Percentiles rank a stretch among this genome's conserved stretches.
Conservation (phyloP, 495 filamentous ascomycete species). For the Tuber melanosporum region DNA sequence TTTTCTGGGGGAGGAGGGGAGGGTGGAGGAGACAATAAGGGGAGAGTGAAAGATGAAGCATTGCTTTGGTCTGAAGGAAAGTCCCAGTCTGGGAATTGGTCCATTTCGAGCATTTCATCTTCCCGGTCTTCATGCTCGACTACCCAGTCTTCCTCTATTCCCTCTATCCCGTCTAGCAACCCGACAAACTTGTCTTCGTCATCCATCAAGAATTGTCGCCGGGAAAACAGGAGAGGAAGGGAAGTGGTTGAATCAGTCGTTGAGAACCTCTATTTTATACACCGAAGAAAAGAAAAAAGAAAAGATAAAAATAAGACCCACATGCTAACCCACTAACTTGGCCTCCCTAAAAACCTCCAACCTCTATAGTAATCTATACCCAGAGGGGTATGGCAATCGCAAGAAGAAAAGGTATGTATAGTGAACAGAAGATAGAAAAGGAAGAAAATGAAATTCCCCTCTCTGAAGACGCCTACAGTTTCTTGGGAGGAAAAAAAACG, state of each 20-base stretch:
- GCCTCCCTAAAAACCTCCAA: neutral
- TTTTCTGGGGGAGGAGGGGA: neutral
- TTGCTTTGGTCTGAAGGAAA: neutral
- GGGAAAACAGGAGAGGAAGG: neutral
- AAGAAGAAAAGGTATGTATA: slow-evolving; percentile 8
- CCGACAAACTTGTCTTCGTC: neutral
- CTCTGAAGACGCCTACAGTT: neutral
- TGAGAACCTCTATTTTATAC: neutral
- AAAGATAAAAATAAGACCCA: neutral
- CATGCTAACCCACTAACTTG: neutral
- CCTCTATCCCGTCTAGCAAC: neutral
- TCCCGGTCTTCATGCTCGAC: neutral
- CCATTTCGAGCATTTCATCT: neutral
- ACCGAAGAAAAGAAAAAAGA: neutral
- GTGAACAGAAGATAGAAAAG: slow-evolving; percentile 4
- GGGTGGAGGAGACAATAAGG: neutral
- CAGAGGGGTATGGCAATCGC: neutral
- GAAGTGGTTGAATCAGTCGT: neutral
- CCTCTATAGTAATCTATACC: neutral
- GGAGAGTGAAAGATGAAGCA: neutral
- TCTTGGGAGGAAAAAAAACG: neutral
- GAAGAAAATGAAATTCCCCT: neutral
- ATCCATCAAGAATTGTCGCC: neutral
- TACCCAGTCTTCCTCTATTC: neutral
- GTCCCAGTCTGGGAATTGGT: neutral